Evolutionary conservation across 164 flowering plant genomes (phyloP).

Genomic region (Tetracentron sinense): DNA sequence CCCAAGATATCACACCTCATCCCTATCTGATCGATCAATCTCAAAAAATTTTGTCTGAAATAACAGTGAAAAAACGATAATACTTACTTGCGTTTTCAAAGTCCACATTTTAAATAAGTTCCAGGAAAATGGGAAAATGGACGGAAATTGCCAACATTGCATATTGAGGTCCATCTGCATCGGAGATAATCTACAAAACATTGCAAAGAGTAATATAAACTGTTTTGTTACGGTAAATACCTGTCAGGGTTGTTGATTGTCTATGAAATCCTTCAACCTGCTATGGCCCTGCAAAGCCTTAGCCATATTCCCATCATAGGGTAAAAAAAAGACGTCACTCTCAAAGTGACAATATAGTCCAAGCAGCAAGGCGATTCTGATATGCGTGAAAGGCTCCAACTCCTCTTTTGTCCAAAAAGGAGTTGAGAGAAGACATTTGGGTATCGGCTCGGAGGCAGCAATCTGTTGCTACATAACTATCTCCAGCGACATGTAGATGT

Average conservation of each 20-base stretch:
- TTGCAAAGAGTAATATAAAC: too few relatives aligned
- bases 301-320: conserved; percentile 95
- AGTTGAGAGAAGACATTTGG: conserved; percentile 76
- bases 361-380: conserved; percentile 89
- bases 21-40: conserved; percentile 59
- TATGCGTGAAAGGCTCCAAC: conserved; percentile 47
- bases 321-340: conserved; percentile 83
- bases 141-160: too few relatives aligned
- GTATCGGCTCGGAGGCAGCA: conserved; percentile 52
- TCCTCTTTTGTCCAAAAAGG: conserved; percentile 71
- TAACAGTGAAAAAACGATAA: background rate
- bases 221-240: conserved; percentile 30
- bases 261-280: conserved; percentile 75
- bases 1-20: conserved; percentile 52
- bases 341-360: conserved; percentile 81
- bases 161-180: too few relatives aligned
- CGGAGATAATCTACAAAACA: too few relatives aligned
- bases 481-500: conserved; percentile 92
- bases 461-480: conserved; percentile 62
- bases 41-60: conserved; percentile 63
- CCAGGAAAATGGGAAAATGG: too few relatives aligned
- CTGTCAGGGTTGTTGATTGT: conserved; percentile 81
- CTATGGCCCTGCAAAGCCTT: conserved; percentile 94
- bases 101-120: background rate
- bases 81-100: background rate